Conservation (phyloP, 208 protist genomes). For the Pavlovales sp. region DNA sequence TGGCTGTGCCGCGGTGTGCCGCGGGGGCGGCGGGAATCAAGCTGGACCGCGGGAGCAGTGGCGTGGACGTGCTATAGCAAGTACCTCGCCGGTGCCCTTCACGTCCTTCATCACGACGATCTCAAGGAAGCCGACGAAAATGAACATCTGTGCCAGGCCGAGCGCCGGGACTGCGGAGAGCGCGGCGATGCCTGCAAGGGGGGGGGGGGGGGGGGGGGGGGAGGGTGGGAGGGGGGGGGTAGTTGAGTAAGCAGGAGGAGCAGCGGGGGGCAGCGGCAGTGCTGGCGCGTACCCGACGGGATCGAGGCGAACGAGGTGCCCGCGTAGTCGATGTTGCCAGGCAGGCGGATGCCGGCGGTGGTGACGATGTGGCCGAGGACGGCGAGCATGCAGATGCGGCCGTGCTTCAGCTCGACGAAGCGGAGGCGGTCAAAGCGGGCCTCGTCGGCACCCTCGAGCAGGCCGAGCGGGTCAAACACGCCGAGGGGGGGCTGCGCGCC, state of each 20-base stretch:
- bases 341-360: conserved; percentile 31
- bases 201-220: too few relatives aligned
- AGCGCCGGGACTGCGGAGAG: neutral
- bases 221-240: too few relatives aligned
- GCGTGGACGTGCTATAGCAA: too few relatives aligned
- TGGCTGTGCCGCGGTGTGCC: too few relatives aligned
- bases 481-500: conserved; percentile 13
- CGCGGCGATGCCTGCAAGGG: conserved; percentile 8
- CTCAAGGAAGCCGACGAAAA: conserved; percentile 32
- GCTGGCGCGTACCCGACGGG: too few relatives aligned
- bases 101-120: neutral
- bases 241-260: too few relatives aligned
- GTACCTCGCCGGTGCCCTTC: too few relatives aligned
- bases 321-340: conserved; percentile 25
- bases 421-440: neutral
- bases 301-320: neutral
- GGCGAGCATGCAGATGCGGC: conserved; percentile 38
- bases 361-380: conserved; percentile 25
- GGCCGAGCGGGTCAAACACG: neutral
- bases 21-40: too few relatives aligned
- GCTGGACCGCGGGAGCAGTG: too few relatives aligned
- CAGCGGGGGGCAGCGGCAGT: too few relatives aligned
- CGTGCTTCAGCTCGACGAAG: conserved; percentile 42
- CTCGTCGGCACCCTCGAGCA: neutral
- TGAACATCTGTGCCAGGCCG: conserved; percentile 36